phyloP scores from a whole-genome alignment of 352 stramenopile genomes.

The Aphanomyces cochlioides region DNA sequence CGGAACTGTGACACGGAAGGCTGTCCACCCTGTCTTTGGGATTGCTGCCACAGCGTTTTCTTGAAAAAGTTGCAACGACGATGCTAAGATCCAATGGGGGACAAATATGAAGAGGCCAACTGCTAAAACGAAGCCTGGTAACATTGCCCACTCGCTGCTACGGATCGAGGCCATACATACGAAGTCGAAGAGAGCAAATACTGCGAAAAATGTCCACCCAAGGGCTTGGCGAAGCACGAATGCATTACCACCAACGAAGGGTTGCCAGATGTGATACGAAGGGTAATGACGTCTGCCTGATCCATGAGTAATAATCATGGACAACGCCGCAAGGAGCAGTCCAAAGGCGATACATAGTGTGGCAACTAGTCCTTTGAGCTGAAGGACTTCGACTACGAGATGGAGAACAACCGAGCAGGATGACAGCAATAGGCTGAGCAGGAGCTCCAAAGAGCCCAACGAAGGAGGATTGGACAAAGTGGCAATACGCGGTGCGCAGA shows the following conservation, averaged over 20 bases:
- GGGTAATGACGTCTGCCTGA: constrained; percentile 36
- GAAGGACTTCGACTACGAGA: constrained; percentile 41
- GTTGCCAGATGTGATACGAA: constrained; percentile 43
- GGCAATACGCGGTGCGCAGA: constrained; percentile 15
- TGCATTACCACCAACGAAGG: constrained; percentile 46
- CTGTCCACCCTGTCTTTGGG: neutral
- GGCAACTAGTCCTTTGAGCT: constrained; percentile 31
- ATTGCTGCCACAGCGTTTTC: neutral
- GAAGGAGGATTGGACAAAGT: neutral
- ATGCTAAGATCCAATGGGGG: constrained; percentile 40
- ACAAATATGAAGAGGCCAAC: constrained; percentile 40
- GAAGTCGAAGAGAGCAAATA: constrained; percentile 52
- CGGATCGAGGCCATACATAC: constrained; percentile 39
- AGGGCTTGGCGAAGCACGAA: constrained; percentile 52
- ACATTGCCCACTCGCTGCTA: constrained; percentile 30
- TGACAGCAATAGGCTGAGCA: constrained; percentile 44
- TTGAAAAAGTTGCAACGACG: constrained; percentile 36
- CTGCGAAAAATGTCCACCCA: constrained; percentile 49
- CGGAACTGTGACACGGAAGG: constrained; percentile 34
- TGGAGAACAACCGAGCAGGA: constrained; percentile 42
- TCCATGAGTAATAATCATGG: constrained; percentile 37
- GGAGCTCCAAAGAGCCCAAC: constrained; percentile 33
- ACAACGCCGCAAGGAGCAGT: constrained; percentile 36
- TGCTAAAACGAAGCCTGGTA: constrained; percentile 34
- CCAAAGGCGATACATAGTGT: constrained; percentile 35